Evolutionary conservation across 306 rosid genomes (phyloP).

Genomic region (Gynostemma pentaphyllum): DNA sequence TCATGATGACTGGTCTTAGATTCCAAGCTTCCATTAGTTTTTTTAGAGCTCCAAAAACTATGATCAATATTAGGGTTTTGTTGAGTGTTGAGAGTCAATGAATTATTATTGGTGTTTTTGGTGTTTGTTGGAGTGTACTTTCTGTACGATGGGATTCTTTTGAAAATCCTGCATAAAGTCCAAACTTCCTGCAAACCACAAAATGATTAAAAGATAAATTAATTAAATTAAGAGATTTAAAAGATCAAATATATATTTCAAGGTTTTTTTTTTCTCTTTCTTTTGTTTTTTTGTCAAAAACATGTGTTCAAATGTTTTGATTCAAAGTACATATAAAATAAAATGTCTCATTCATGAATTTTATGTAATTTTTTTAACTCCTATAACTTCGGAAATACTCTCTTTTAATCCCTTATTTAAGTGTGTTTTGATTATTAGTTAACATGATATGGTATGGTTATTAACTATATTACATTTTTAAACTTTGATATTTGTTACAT

Average conservation of each 20-base stretch:
- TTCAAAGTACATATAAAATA: not conserved
- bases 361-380: no score
- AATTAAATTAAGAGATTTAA: no score
- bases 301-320: not conserved
- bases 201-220: not conserved
- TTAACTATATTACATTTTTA: no score
- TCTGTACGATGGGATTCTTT: conserved; percentile 49
- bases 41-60: conserved; percentile 32
- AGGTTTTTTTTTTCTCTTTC: not conserved
- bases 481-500: no score
- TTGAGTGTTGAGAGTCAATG: not conserved
- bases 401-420: no score
- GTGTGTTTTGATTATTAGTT: no score
- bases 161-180: conserved; percentile 83
- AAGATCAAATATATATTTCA: no score
- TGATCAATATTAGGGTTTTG: conserved; percentile 12
- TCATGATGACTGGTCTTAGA: no score
- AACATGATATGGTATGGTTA: no score
- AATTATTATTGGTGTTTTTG: not conserved
- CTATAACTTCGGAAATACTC: no score
- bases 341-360: not conserved
- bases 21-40: conserved; percentile 38
- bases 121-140: conserved; percentile 28
- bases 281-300: not conserved
- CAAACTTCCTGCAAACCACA: conserved; percentile 67